Percentiles rank a stretch among this genome's conserved stretches.
phyloP scores from a whole-genome alignment of 1,284 basidiomycete species.

The Coriolopsis trogii region DNA sequence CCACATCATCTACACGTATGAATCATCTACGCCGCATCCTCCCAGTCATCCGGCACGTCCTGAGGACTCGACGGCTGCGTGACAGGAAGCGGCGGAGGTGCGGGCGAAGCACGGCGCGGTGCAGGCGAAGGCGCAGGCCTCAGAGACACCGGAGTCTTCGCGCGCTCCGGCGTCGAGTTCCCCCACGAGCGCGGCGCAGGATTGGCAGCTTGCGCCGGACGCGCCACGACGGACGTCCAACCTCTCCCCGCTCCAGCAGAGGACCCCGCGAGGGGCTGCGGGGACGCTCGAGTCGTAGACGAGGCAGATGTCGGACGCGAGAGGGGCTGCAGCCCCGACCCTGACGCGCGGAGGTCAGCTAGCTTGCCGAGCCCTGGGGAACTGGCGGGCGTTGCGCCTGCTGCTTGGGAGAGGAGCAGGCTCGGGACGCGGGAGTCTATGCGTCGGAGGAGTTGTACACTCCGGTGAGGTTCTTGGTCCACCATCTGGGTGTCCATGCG shows the following conservation, averaged over 20 bases:
- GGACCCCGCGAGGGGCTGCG: constrained; percentile 14
- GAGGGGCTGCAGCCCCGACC: constrained; percentile 23
- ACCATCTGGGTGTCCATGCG: constrained; percentile 83
- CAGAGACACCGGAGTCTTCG: constrained; percentile 16
- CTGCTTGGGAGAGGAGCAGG: constrained; percentile 63
- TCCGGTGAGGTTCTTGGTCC: constrained; percentile 80
- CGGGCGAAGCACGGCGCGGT: constrained; percentile 6
- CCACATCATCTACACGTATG: too few relatives aligned
- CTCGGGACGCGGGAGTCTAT: constrained; percentile 79
- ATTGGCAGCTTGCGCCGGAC: constrained; percentile 18
- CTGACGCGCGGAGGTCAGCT: constrained; percentile 48
- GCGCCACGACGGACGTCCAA: constrained; percentile 43
- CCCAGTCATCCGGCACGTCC: constrained; percentile 55
- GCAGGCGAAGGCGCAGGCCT: constrained; percentile 13
- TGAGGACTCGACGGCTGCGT: constrained; percentile 12
- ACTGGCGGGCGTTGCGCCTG: constrained; percentile 30
- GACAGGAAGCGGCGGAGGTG: background rate
- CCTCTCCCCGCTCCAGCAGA: constrained; percentile 33
- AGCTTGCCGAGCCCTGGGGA: constrained; percentile 54
- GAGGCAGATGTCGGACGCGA: constrained; percentile 18
- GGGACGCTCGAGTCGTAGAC: constrained; percentile 20
- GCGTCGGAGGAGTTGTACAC: constrained; percentile 80
- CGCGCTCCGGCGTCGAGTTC: constrained; percentile 7
- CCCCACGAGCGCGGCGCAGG: constrained; percentile 27
- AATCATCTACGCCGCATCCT: constrained; percentile 49